These are phyloP conservation scores for Fagus sylvatica DNA, from an alignment of 306 rosid genomes.

Conservation along the genomic window DNA sequence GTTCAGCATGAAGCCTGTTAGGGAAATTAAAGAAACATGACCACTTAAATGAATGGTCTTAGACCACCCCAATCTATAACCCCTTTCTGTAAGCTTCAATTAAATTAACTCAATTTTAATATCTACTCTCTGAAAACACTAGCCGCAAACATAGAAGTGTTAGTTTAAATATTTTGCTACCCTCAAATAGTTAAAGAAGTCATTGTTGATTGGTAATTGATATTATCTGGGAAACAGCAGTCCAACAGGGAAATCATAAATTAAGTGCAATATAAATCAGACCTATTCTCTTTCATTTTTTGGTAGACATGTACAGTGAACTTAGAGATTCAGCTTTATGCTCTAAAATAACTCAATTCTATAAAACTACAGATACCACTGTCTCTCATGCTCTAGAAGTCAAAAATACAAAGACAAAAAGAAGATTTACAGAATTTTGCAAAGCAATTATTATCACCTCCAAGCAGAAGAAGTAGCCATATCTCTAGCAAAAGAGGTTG, in stretches of 20 bases:
- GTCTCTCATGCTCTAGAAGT: conserved; percentile 23
- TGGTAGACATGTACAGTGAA: conserved; percentile 39
- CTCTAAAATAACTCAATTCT: conserved; percentile 20
- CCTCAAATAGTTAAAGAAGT: no score
- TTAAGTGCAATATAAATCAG: not conserved
- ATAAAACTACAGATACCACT: conserved; percentile 31
- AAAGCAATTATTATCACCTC: conserved; percentile 43
- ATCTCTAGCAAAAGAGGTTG: conserved; percentile 67
- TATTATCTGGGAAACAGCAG: not conserved
- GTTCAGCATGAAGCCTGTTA: no score
- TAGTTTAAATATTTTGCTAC: no score
- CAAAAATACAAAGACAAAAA: not conserved
- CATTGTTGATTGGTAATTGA: no score
- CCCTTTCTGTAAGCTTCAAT: no score
- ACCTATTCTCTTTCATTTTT: conserved; percentile 19
- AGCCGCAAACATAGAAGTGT: no score
- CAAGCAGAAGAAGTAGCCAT: conserved; percentile 79
- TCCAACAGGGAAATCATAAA: not conserved
- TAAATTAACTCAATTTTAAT: no score
- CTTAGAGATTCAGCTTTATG: conserved; percentile 22
- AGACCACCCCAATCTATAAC: no score
- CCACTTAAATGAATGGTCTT: no score
- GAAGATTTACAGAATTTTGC: conserved; percentile 25
- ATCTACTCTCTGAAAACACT: no score
- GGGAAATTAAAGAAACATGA: no score